These are phyloP conservation scores for Hyphodiscus sp. DNA, from an alignment of 2,329 filamentous ascomycete species.

Conservation along the genomic window DNA sequence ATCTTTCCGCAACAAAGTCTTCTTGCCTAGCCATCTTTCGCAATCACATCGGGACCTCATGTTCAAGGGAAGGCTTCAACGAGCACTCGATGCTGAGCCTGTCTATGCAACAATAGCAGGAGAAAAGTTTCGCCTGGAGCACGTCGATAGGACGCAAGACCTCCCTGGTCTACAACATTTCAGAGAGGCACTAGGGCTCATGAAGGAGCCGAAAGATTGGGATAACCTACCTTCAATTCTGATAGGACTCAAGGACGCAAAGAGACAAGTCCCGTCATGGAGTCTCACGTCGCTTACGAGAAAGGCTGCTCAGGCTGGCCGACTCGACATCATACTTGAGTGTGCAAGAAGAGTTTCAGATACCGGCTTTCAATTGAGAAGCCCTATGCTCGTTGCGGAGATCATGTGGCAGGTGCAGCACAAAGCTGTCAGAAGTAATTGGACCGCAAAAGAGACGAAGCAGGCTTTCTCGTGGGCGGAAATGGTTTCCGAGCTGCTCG, in stretches of 20 bases:
- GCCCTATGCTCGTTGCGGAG: conserved; percentile 7
- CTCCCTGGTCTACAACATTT: conserved; percentile 15
- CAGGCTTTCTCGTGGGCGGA: conserved; percentile 28
- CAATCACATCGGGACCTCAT: conserved; percentile 46
- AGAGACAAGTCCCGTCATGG: not conserved
- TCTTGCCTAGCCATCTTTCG: conserved; percentile 55
- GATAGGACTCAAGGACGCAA: conserved; percentile 21
- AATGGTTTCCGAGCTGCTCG: conserved; percentile 23
- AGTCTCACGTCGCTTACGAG: conserved; percentile 12
- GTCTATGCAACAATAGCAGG: conserved; percentile 53
- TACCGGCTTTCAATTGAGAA: conserved; percentile 26
- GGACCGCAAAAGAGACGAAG: conserved; percentile 16
- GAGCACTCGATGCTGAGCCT: conserved; percentile 47
- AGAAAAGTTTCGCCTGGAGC: conserved; percentile 31
- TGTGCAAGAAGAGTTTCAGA: conserved; percentile 21
- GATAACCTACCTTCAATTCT: conserved; percentile 28
- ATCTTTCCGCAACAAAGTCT: conserved; percentile 49
- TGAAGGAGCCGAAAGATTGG: conserved; percentile 30
- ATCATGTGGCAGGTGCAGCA: conserved; percentile 19
- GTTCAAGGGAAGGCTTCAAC: conserved; percentile 40
- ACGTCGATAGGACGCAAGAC: conserved; percentile 20
- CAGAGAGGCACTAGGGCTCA: conserved; percentile 18
- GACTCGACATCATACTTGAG: conserved; percentile 26
- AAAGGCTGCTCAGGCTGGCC: conserved; percentile 11
- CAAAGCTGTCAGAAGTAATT: conserved; percentile 20